A percentile compares a stretch with the other conserved stretches of the same genome.
phyloP scores from a whole-genome alignment of 208 protist genomes.

The Crithidia fasciculata region DNA sequence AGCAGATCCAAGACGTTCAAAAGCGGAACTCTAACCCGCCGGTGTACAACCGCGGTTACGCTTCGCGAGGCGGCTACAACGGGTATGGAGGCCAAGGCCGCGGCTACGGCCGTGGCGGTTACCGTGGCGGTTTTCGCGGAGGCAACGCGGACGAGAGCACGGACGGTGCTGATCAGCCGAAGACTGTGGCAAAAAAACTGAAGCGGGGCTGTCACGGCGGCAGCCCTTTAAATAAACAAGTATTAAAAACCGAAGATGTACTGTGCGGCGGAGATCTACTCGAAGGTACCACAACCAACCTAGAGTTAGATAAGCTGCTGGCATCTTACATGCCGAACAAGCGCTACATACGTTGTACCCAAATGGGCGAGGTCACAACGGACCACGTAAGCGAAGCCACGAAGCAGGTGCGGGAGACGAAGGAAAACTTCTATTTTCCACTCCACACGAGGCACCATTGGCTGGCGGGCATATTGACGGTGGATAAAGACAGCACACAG shows the following conservation, averaged over 20 bases:
- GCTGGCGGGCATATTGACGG: not conserved
- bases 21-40: not conserved
- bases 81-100: not conserved
- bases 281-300: not conserved
- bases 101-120: not conserved
- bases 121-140: constrained; percentile 3
- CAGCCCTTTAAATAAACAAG: not conserved
- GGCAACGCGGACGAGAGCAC: not conserved
- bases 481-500: not conserved
- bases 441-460: constrained; percentile 3
- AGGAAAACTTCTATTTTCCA: constrained; percentile 2
- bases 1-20: not conserved
- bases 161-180: not conserved
- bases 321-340: not conserved
- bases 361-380: not conserved
- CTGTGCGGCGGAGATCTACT: not conserved
- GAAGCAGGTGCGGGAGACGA: not conserved
- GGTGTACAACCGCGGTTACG: not conserved
- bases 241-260: not conserved
- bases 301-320: not conserved
- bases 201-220: not conserved
- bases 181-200: not conserved
- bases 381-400: not conserved
- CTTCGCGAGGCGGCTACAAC: not conserved
- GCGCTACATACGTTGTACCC: not conserved